Evolutionary conservation across 2,329 filamentous ascomycete genomes (phyloP).

Genomic region (Phoma sp.): DNA sequence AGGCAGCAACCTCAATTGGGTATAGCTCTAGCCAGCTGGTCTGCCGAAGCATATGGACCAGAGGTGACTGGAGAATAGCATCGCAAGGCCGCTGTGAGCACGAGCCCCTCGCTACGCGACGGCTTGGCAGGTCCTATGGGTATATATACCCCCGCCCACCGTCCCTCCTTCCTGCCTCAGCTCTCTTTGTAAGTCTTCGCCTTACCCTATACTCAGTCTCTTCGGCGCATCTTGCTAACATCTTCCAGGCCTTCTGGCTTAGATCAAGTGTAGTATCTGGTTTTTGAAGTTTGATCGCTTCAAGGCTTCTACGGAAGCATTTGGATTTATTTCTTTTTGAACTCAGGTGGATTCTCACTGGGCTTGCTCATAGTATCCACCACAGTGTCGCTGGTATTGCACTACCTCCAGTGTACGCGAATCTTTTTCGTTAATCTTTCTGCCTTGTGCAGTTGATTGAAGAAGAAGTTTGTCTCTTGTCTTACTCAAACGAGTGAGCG

Average conservation of each 20-base stretch:
- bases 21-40: too few species aligned
- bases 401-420: conserved; percentile 30
- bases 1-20: too few species aligned
- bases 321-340: conserved; percentile 22
- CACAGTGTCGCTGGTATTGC: conserved; percentile 33
- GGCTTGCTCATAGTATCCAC: conserved; percentile 20
- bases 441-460: conserved; percentile 45
- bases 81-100: too few species aligned
- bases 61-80: too few species aligned
- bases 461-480: neutral
- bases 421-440: conserved; percentile 61
- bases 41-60: too few species aligned
- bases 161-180: too few species aligned
- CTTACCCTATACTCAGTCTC: neutral
- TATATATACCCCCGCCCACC: too few species aligned
- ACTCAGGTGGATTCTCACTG: conserved; percentile 9
- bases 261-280: conserved; percentile 17
- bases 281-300: conserved; percentile 4
- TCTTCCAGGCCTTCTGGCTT: conserved; percentile 8
- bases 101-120: too few species aligned
- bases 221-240: too few species aligned
- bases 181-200: neutral
- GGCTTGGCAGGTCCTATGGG: too few species aligned
- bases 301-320: neutral
- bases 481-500: too few species aligned